Evolutionary conservation across 2,329 filamentous ascomycete species (phyloP).

Genomic region (Sclerotinia glacialis): DNA sequence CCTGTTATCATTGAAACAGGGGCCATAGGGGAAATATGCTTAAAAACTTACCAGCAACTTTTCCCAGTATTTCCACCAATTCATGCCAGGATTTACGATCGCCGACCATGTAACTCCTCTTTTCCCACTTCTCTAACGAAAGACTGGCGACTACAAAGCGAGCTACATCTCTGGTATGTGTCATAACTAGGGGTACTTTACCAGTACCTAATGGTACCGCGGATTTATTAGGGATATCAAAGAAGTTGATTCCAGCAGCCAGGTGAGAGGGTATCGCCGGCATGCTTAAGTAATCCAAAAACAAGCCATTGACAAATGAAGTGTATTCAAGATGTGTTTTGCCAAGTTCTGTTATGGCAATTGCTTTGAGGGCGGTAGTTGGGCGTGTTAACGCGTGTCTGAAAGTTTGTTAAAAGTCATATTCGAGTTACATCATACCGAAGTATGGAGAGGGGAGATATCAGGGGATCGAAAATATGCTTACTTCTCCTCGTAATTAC

Average conservation of each 20-base stretch:
- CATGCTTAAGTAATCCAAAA: conserved; percentile 30
- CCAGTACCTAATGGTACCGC: conserved; percentile 33
- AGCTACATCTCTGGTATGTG: conserved; percentile 34
- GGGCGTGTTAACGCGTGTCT: conserved; percentile 10
- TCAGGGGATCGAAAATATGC: neutral
- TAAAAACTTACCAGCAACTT: conserved; percentile 25
- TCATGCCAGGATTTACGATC: conserved; percentile 35
- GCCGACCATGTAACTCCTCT: conserved; percentile 30
- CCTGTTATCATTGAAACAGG: neutral
- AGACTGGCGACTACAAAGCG: conserved; percentile 31
- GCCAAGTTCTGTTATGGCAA: conserved; percentile 16
- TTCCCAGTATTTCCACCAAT: conserved; percentile 31
- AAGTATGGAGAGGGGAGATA: neutral
- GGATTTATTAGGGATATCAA: conserved; percentile 30
- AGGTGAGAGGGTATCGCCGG: conserved; percentile 30
- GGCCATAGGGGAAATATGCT: neutral
- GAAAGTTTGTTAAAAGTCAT: neutral
- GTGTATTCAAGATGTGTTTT: conserved; percentile 31
- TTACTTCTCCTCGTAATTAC: conserved; percentile 39
- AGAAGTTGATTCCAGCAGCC: conserved; percentile 23
- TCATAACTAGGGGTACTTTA: conserved; percentile 27
- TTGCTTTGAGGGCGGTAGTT: conserved; percentile 12
- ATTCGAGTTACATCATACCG: neutral
- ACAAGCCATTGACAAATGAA: conserved; percentile 29
- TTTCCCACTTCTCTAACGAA: conserved; percentile 29